Conservation (phyloP, 1,284 basidiomycete species). For the Cutaneotrichosporon sp. region DNA sequence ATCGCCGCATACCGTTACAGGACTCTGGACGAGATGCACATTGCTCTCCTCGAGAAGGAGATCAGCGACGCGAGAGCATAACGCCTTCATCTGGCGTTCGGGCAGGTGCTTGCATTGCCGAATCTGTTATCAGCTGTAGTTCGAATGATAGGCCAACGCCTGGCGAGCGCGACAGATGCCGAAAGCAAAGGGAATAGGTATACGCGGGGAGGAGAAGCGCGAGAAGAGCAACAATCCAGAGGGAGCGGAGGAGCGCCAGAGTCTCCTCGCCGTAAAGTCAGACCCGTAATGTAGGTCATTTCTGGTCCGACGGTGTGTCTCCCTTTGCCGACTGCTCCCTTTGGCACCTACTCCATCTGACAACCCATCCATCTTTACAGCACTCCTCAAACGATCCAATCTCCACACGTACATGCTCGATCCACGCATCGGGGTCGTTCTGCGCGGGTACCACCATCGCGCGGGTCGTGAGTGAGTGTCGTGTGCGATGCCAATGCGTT, state of each 20-base stretch:
- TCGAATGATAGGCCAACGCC: no score
- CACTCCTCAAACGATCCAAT: neutral
- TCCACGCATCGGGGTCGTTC: constrained; percentile 21
- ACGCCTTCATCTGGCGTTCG: constrained; percentile 82
- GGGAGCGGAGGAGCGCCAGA: no score
- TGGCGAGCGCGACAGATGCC: no score
- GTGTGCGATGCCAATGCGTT: no score
- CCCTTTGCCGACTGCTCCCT: neutral
- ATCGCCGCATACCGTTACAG: constrained; percentile 89
- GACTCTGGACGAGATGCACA: constrained; percentile 85
- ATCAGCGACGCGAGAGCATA: constrained; percentile 78
- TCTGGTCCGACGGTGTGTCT: no score
- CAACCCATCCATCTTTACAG: neutral
- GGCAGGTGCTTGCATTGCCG: constrained; percentile 80
- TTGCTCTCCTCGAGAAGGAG: constrained; percentile 92
- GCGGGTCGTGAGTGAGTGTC: no score
- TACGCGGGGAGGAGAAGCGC: no score
- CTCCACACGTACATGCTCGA: constrained; percentile 16
- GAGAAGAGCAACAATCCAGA: no score
- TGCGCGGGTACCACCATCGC: constrained; percentile 4
- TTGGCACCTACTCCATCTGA: neutral
- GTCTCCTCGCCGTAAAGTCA: no score
- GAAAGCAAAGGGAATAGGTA: no score
- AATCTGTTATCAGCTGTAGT: constrained; percentile 52
- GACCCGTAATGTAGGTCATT: no score